Conservation (phyloP, 2,329 filamentous ascomycete species). For the Nannizziopsis barbatae region DNA sequence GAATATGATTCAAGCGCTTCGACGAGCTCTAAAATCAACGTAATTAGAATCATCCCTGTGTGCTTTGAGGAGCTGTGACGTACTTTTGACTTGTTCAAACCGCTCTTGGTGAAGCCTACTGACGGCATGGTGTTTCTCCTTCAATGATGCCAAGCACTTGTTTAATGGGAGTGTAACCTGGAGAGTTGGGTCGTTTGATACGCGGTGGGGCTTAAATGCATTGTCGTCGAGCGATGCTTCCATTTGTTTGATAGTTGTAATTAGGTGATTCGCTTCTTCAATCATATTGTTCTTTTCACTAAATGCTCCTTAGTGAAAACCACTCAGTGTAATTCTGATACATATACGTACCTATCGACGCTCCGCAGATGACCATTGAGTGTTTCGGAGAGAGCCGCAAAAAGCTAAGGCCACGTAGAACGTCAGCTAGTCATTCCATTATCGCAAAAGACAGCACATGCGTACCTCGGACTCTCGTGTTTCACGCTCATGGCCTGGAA, state of each 20-base stretch:
- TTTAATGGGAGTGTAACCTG: conserved; percentile 73
- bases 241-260: conserved; percentile 85
- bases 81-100: conserved; percentile 91
- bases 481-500: conserved; percentile 87
- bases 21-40: conserved; percentile 61
- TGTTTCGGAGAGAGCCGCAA: conserved; percentile 80
- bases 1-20: conserved; percentile 93
- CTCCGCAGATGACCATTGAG: conserved; percentile 78
- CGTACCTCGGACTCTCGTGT: conserved; percentile 76
- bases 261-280: conserved; percentile 78
- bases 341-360: conserved; percentile 52
- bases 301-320: conserved; percentile 10
- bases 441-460: neutral
- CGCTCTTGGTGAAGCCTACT: conserved; percentile 77
- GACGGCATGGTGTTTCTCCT: conserved; percentile 74
- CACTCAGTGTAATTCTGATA: neutral
- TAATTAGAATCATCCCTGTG: neutral
- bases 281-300: conserved; percentile 80
- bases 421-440: neutral
- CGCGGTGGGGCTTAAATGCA: conserved; percentile 52
- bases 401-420: conserved; percentile 52
- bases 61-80: conserved; percentile 24
- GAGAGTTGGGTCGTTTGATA: conserved; percentile 51
- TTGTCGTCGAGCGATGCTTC: conserved; percentile 74
- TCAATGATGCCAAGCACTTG: conserved; percentile 65